phyloP scores from a whole-genome alignment of 1,139 yeast species.

The Pneumocystis carinii region DNA sequence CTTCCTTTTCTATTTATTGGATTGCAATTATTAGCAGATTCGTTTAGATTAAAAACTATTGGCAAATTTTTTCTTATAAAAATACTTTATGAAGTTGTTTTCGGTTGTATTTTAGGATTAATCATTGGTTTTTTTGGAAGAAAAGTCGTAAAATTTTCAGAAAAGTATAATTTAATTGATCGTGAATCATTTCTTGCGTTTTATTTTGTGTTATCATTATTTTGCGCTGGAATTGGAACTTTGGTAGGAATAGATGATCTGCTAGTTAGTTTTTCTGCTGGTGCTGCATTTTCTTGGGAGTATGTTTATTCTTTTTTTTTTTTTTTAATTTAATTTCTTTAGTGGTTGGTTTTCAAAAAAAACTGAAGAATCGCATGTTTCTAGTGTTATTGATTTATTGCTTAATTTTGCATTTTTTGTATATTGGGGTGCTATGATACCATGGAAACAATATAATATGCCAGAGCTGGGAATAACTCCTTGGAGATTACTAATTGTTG shows the following conservation, averaged over 20 bases:
- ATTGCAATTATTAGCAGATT: background rate
- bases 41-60: slow-evolving; percentile 1
- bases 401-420: slow-evolving; percentile 69
- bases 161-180: slow-evolving; percentile 60
- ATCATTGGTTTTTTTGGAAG: slow-evolving; percentile 64
- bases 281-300: slow-evolving; percentile 93
- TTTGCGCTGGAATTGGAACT: slow-evolving; percentile 88
- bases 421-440: slow-evolving; percentile 85
- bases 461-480: slow-evolving; percentile 50
- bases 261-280: slow-evolving; percentile 86
- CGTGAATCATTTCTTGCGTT: slow-evolving; percentile 87
- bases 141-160: slow-evolving; percentile 65
- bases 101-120: slow-evolving; percentile 69
- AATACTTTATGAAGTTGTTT: slow-evolving; percentile 70
- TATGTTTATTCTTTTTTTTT: slow-evolving; percentile 1
- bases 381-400: slow-evolving; percentile 77
- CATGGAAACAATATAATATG: slow-evolving; percentile 76
- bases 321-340: background rate
- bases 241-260: slow-evolving; percentile 86
- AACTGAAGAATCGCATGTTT: slow-evolving; percentile 83
- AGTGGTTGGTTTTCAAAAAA: slow-evolving; percentile 69
- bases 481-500: slow-evolving; percentile 73
- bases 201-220: slow-evolving; percentile 69
- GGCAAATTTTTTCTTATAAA: slow-evolving; percentile 62
- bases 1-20: background rate